Evolutionary conservation across 192 early-diverging fungal genomes (phyloP).

Genomic region (Backusella psychrophila): DNA sequence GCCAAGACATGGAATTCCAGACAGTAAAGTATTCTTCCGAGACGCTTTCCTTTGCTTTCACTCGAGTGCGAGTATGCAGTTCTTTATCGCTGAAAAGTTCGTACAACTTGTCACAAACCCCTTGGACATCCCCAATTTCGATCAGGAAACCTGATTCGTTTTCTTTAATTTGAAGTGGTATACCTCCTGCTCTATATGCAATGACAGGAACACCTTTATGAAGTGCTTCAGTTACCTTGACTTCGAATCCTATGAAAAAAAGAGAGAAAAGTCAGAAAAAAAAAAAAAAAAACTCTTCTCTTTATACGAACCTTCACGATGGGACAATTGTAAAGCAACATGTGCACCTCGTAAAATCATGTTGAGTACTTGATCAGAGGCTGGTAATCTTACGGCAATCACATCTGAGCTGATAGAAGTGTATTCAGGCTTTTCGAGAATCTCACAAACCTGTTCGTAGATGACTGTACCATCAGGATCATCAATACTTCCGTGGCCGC

Average conservation of each 20-base stretch:
- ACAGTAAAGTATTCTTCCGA: slow-evolving; percentile 70
- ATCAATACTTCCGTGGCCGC: slow-evolving; percentile 79
- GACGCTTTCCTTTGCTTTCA: slow-evolving; percentile 39
- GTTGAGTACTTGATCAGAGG: slow-evolving; percentile 80
- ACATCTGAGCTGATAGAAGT: slow-evolving; percentile 52
- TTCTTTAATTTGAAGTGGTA: slow-evolving; percentile 77
- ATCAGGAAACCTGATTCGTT: slow-evolving; percentile 68
- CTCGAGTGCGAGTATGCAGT: slow-evolving; percentile 44
- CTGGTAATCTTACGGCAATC: slow-evolving; percentile 62
- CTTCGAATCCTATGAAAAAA: slow-evolving; percentile 56
- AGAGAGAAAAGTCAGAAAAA: too few species aligned
- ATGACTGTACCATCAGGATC: slow-evolving; percentile 78
- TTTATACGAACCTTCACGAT: slow-evolving; percentile 53
- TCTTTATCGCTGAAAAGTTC: slow-evolving; percentile 55
- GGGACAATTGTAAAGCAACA: slow-evolving; percentile 75
- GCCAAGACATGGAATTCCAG: slow-evolving; percentile 73
- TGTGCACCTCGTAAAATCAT: slow-evolving; percentile 66
- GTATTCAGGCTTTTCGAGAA: slow-evolving; percentile 50
- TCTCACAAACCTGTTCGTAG: slow-evolving; percentile 54
- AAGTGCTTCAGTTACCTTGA: slow-evolving; percentile 80
- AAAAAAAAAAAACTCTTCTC: too few species aligned
- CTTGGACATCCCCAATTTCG: slow-evolving; percentile 55
- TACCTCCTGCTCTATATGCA: slow-evolving; percentile 67
- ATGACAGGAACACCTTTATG: slow-evolving; percentile 58
- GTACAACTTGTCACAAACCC: slow-evolving; percentile 60